Base-by-base conservation (phyloP, 148 eudicot genomes). In the Vaccinium macrocarpon region DNA sequence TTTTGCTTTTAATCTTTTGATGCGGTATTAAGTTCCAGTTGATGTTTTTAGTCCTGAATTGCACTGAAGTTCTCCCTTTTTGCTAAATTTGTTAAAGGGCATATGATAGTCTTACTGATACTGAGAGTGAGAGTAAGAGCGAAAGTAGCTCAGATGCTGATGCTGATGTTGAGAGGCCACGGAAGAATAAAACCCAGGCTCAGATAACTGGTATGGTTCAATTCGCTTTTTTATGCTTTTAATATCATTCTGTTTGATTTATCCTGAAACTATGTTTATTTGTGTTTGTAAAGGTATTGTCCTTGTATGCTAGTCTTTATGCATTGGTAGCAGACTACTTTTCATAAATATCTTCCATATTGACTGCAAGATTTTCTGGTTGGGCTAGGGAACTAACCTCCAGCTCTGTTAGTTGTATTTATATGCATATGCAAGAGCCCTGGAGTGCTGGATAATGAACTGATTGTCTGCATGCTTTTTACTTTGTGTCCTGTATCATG, bases 91-190 rank as follows among this genome's bases (percentile, higher is more conserved):
- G 16, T 86, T 51, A 49, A 81, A 96, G 99, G 94, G 82, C 91
- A 49, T 85, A 89, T 48, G 92, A 89, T 50, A 93, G 90, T 86
- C 85, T 77, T 35, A 88, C 93, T 61, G 91, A 88, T 79, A 80
- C 88, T 81, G 96, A 88, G 79, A 91, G 89, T 70, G 93, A 88
- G 66, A 89, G 90, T 82, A 86, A 83, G 79, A 86, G 89, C 85
- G 90, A 82, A 57, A 79, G 88, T 62, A 86, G 90, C 88, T 89
- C 98, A 50, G 90, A 90, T 82, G 90, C 46, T 42, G 35, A 84
- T 82, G 91, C 78, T 76, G 87, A 86, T 79, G 91, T 64, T 72
- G 82, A 46, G 78, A 87, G 81, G 14, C 82, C 53, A 48, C 87
- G 48, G 79, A 91, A 88, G 70, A 89, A 76, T 75, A 90, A 88